Conservation (phyloP, 768 basidiomycete genomes). For the Lactifluus piperatus region DNA sequence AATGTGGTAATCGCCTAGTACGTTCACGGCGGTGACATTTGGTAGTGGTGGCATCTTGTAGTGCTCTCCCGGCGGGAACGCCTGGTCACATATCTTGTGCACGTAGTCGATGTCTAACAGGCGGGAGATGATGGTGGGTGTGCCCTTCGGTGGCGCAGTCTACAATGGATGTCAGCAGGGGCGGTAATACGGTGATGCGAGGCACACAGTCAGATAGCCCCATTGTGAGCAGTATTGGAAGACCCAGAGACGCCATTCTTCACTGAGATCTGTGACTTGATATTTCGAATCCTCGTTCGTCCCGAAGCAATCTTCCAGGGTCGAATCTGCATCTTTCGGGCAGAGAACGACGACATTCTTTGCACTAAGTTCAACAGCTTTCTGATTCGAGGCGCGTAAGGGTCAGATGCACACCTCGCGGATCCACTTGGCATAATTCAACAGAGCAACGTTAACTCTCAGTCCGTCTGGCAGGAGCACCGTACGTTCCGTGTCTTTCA, state of each 20-base stretch:
- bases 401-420: constrained; percentile 41
- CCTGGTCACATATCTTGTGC: constrained; percentile 60
- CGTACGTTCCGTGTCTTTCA: neutral
- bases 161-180: constrained; percentile 22
- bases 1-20: constrained; percentile 76
- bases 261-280: constrained; percentile 48
- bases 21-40: constrained; percentile 77
- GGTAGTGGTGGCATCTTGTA: constrained; percentile 65
- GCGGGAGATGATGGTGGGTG: constrained; percentile 73
- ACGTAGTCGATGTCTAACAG: constrained; percentile 66
- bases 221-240: constrained; percentile 95
- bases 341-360: constrained; percentile 20
- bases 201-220: constrained; percentile 81
- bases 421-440: constrained; percentile 74
- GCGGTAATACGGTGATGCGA: neutral
- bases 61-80: constrained; percentile 69
- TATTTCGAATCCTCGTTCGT: constrained; percentile 62
- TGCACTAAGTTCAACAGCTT: neutral
- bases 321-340: constrained; percentile 29
- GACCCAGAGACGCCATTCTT: constrained; percentile 80
- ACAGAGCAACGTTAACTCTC: constrained; percentile 46
- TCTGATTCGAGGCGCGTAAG: neutral
- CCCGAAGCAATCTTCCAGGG: constrained; percentile 75
- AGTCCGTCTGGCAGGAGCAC: neutral
- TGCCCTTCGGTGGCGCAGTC: constrained; percentile 62